Evolutionary conservation across 2,329 filamentous ascomycete species (phyloP), one percentile per base, ranked within the genome.

Genomic region (Sclerotinia glacialis): DNA sequence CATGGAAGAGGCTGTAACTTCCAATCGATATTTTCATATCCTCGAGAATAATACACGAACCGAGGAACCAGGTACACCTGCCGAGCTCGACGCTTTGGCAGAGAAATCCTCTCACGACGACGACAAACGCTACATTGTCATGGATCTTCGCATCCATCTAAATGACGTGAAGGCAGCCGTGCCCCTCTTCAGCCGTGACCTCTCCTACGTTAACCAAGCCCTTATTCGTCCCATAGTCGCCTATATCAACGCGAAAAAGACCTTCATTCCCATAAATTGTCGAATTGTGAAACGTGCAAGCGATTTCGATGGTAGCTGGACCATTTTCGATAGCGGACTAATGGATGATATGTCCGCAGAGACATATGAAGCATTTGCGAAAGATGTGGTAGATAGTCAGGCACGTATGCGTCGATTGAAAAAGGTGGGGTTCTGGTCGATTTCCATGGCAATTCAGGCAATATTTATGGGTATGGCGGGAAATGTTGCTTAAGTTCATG

Each of bases 251-350:
- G 91, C 92, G 52, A 92, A 93, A 77, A 89, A 89, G 75, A 96
- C 94, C 0, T 98, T 97, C 75, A 98, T 99, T 53, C 95, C 95
- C 34, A 92, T 99, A 73, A 91, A 89, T 73, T 98, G 95, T 79
- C 90, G 94, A 68, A 91, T 99, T 59, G 92, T 98, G 70, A 99
- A 99, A 81, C 87, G 88, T 8, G 85, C 88, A 23, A 85, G 85
- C 67, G 95, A 99, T 77, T 99, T 99, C 75, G 92, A 98, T 77
- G 95, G 95, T 44, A 91, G 90, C 72, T 98, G 95, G 95, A 94
- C 93, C 4, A 84, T 96, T 37, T 98, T 91, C 76, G 95, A 99
- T 78, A 95, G 91, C 74, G 93, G 93, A 1, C 81, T 99, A 64
- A 92, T 98, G 89, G 92, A 96, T 74, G 95, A 99, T 78, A 81